Conservation (phyloP, 768 basidiomycete genomes). For the Suillus ampliporus region DNA sequence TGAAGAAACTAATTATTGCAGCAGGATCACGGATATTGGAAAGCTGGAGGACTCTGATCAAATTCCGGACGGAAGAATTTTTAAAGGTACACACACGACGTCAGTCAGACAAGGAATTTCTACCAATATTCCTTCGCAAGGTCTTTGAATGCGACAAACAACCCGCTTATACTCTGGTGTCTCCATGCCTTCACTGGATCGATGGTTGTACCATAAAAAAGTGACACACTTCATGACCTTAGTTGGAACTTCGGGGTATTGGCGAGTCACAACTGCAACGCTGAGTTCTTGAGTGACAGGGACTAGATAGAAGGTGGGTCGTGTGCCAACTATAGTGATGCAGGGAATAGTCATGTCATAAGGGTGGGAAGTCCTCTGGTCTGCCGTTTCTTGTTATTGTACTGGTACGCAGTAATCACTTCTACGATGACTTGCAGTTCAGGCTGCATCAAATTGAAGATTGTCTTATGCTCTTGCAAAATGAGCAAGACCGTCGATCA, state of each 20-base stretch:
- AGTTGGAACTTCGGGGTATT: background rate
- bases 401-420: slow-evolving; percentile 38
- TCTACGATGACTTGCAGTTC: slow-evolving; percentile 35
- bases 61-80: background rate
- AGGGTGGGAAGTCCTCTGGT: slow-evolving; percentile 19
- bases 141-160: background rate
- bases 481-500: background rate
- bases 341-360: slow-evolving; percentile 27
- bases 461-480: slow-evolving; percentile 18
- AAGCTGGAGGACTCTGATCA: background rate
- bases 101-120: background rate
- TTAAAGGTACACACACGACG: background rate
- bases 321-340: slow-evolving; percentile 39
- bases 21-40: no score
- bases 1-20: no score
- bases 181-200: background rate
- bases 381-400: slow-evolving; percentile 30
- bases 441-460: slow-evolving; percentile 18
- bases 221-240: background rate
- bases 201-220: background rate
- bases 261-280: background rate
- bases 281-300: slow-evolving; percentile 37
- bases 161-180: background rate
- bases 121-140: background rate
- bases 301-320: slow-evolving; percentile 29